Conservation (phyloP, 352 stramenopile species). For the Albugo candida region DNA sequence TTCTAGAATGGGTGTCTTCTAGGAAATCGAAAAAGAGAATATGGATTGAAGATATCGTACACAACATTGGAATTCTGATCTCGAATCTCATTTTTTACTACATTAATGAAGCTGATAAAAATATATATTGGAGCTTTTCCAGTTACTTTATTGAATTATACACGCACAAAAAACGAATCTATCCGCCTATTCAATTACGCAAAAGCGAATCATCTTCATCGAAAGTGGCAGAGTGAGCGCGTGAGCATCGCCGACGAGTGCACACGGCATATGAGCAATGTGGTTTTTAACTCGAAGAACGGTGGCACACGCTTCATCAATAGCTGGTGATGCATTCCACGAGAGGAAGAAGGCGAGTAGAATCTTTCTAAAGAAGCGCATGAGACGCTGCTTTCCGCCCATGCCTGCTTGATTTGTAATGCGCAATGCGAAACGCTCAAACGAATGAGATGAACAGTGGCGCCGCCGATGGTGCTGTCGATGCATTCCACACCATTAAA, state of each 20-base stretch:
- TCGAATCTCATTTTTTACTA: too few species aligned
- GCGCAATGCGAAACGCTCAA: conserved; percentile 44
- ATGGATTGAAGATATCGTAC: too few species aligned
- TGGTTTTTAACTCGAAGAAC: conserved; percentile 34
- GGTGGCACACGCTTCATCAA: conserved; percentile 35
- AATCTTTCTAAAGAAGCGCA: conserved; percentile 17
- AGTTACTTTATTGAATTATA: too few species aligned
- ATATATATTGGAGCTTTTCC: too few species aligned
- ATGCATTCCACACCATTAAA: conserved; percentile 18
- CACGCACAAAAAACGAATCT: too few species aligned
- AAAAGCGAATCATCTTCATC: too few species aligned
- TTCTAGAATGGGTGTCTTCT: too few species aligned
- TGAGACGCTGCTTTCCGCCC: conserved; percentile 10
- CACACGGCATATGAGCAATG: conserved; percentile 41
- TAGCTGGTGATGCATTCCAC: conserved; percentile 39
- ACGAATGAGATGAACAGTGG: conserved; percentile 34
- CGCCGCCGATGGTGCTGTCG: conserved; percentile 29
- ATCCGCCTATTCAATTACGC: too few species aligned
- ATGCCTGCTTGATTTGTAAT: conserved; percentile 45
- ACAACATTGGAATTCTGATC: too few species aligned
- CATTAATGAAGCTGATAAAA: too few species aligned
- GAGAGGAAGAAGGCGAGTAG: conserved; percentile 58
- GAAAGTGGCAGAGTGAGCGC: conserved; percentile 55
- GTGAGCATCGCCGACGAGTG: conserved; percentile 30
- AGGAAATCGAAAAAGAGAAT: too few species aligned